Conservation (phyloP, 169 alveolate species). For the Theileria orientalis region DNA sequence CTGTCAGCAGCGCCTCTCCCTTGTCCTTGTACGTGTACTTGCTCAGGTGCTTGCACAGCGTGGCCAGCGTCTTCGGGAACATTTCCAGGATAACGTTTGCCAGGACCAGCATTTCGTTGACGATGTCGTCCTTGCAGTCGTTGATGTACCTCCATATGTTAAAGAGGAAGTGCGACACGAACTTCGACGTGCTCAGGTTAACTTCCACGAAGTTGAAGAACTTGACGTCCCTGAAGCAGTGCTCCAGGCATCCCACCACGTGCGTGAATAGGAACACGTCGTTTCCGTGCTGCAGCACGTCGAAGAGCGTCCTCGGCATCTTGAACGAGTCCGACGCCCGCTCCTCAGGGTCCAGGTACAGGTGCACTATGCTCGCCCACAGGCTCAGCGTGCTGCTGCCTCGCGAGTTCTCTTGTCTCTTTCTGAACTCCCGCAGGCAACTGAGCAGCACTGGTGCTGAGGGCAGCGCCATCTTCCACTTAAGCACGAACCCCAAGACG, state of each 20-base stretch:
- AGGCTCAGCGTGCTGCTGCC: conserved; percentile 25
- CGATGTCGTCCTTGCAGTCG: conserved; percentile 66
- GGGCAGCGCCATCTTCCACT: conserved; percentile 17
- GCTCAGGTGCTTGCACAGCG: neutral
- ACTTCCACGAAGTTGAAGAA: conserved; percentile 67
- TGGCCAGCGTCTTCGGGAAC: conserved; percentile 14
- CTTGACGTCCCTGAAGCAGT: conserved; percentile 69
- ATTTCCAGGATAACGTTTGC: conserved; percentile 24
- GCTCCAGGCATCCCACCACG: conserved; percentile 64
- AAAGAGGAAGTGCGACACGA: conserved; percentile 68
- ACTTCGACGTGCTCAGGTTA: conserved; percentile 68
- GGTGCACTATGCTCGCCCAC: conserved; percentile 32
- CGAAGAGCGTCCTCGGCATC: conserved; percentile 71
- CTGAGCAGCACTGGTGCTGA: conserved; percentile 30
- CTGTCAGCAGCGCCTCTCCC: neutral
- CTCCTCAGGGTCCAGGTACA: conserved; percentile 66
- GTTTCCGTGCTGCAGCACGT: conserved; percentile 61
- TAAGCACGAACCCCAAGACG: conserved; percentile 27
- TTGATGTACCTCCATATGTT: conserved; percentile 69
- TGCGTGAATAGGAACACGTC: conserved; percentile 65
- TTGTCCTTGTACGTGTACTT: neutral
- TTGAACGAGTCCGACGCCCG: conserved; percentile 59
- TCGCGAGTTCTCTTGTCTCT: conserved; percentile 7
- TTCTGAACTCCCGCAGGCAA: conserved; percentile 34
- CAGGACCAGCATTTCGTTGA: conserved; percentile 37